Conservation (phyloP, 441 rosid species). For the Omphalea diandra region DNA sequence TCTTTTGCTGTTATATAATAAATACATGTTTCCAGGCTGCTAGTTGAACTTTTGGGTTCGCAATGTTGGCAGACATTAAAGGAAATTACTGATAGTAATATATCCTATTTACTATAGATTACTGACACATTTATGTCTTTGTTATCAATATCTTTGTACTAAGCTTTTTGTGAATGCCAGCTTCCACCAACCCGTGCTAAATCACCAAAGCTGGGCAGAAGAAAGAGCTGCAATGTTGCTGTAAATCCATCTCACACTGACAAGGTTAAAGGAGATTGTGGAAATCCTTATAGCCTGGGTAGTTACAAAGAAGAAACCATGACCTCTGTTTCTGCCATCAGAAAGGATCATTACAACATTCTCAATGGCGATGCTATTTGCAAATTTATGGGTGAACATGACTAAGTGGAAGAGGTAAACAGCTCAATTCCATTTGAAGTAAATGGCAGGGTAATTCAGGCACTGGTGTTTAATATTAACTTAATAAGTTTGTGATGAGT, state of each 20-base stretch:
- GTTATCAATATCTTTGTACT: constrained; percentile 9
- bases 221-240: constrained; percentile 57
- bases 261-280: constrained; percentile 38
- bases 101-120: not conserved
- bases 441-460: constrained; percentile 30
- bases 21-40: not conserved
- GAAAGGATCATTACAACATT: constrained; percentile 22
- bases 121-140: not conserved
- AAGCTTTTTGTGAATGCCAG: constrained; percentile 41
- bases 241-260: constrained; percentile 38
- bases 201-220: constrained; percentile 89
- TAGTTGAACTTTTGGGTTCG: not conserved
- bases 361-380: constrained; percentile 22
- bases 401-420: constrained; percentile 28
- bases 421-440: constrained; percentile 23
- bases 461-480: constrained; percentile 26
- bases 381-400: constrained; percentile 24
- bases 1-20: constrained; percentile 11
- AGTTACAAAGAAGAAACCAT: constrained; percentile 32
- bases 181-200: constrained; percentile 93
- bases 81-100: constrained; percentile 1
- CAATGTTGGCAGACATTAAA: not conserved
- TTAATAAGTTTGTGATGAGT: constrained; percentile 33
- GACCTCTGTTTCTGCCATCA: constrained; percentile 11
- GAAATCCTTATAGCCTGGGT: constrained; percentile 38